Conservation (phyloP, 2,329 filamentous ascomycete species). For the Fusarium odoratissimum region DNA sequence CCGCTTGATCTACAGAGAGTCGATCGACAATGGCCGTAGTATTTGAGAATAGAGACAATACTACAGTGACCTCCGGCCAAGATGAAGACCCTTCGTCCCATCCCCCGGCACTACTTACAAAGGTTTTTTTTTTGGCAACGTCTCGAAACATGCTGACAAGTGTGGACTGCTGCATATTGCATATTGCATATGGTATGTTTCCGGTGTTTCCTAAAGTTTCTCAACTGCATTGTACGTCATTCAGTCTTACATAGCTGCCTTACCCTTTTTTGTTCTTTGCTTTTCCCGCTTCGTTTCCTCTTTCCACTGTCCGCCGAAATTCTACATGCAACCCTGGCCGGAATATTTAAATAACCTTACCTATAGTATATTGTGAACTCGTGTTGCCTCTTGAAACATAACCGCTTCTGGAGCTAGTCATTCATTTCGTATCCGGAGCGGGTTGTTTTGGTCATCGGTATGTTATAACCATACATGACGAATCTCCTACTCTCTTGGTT, state of each 20-base stretch:
- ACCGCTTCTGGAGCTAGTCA: conserved; percentile 5
- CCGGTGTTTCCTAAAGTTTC: conserved; percentile 17
- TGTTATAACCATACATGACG: conserved; percentile 1
- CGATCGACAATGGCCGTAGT: conserved; percentile 15
- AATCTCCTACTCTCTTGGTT: conserved; percentile 17
- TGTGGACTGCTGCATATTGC: conserved; percentile 2
- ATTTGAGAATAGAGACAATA: neutral
- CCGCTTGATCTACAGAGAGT: conserved; percentile 24
- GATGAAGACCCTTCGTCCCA: conserved; percentile 8
- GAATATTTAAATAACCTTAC: conserved; percentile 21
- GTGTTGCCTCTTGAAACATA: conserved; percentile 27
- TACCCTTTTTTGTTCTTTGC: conserved; percentile 6
- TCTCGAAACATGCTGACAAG: conserved; percentile 14
- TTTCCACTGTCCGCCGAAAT: conserved; percentile 6
- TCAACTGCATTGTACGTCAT: conserved; percentile 11
- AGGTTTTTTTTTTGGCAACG: neutral
- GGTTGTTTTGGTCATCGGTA: conserved; percentile 1
- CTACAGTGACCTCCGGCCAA: neutral
- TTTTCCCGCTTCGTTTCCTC: conserved; percentile 21
- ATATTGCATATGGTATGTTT: conserved; percentile 12
- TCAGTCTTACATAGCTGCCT: neutral
- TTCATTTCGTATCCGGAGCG: conserved; percentile 11
- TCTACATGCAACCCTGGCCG: conserved; percentile 13
- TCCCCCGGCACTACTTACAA: neutral
- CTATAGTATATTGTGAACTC: conserved; percentile 13